Evolutionary conservation across 495 filamentous ascomycete genomes (phyloP).

Genomic region (Extremus antarcticus): DNA sequence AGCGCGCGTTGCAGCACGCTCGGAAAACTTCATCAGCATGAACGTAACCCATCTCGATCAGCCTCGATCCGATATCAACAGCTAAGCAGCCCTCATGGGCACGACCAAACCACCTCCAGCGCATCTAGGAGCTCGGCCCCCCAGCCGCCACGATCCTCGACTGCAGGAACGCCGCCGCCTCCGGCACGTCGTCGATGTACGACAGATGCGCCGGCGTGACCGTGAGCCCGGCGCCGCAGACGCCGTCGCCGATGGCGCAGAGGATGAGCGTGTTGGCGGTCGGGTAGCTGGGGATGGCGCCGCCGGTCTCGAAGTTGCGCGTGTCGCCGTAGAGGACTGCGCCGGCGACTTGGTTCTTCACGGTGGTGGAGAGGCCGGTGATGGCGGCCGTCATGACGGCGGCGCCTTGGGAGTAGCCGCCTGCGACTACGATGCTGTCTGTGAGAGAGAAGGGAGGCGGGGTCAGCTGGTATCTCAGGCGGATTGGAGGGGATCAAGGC

Average conservation of each 20-base stretch:
- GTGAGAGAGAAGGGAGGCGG: no score
- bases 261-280: neutral
- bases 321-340: conserved; percentile 9
- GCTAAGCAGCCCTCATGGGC: no score
- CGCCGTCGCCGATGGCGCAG: neutral
- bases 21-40: no score
- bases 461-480: no score
- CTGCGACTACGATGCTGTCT: conserved; percentile 1
- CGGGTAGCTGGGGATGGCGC: conserved; percentile 7
- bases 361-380: neutral
- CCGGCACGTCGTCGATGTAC: neutral
- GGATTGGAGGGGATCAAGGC: no score
- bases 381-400: conserved; percentile 6
- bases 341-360: conserved; percentile 3
- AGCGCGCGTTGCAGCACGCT: no score
- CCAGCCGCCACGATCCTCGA: neutral
- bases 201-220: neutral
- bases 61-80: no score
- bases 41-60: no score
- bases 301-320: neutral
- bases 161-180: neutral
- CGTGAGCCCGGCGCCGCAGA: neutral
- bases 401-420: conserved; percentile 16
- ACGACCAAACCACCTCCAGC: neutral
- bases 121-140: neutral